These are phyloP conservation scores for Hypholoma sublateritium DNA, from an alignment of 768 basidiomycete species.

Conservation along the genomic window DNA sequence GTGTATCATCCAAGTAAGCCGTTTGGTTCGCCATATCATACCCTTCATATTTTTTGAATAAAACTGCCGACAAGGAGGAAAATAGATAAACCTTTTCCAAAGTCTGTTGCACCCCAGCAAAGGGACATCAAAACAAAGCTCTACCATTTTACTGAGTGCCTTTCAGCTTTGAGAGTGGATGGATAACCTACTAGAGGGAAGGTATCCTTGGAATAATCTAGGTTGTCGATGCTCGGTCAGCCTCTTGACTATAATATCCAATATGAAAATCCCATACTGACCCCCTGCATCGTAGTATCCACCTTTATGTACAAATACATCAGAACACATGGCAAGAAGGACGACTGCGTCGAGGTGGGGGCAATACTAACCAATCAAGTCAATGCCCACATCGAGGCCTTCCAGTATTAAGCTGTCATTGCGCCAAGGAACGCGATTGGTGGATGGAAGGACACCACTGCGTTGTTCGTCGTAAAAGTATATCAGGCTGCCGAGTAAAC, in stretches of 20 bases:
- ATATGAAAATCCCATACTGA: constrained; percentile 27
- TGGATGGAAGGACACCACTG: constrained; percentile 66
- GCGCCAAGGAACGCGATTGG: constrained; percentile 82
- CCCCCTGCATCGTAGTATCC: constrained; percentile 95
- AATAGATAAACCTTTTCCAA: constrained; percentile 60
- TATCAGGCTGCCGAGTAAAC: constrained; percentile 73
- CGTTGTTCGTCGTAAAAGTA: constrained; percentile 94
- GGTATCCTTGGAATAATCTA: constrained; percentile 87
- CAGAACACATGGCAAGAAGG: not conserved
- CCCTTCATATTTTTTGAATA: constrained; percentile 36
- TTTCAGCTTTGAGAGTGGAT: not conserved
- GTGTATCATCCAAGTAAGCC: constrained; percentile 85
- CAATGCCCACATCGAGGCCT: constrained; percentile 69
- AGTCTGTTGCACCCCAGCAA: constrained; percentile 89
- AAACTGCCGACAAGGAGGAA: not conserved
- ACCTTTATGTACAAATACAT: constrained; percentile 26
- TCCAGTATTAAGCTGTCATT: constrained; percentile 80
- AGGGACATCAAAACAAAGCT: constrained; percentile 83
- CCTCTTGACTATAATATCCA: not conserved
- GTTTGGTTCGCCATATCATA: constrained; percentile 88
- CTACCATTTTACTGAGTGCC: constrained; percentile 31
- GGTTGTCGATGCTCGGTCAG: constrained; percentile 8
- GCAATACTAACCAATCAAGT: constrained; percentile 57
- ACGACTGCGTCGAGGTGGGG: not conserved
- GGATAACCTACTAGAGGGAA: constrained; percentile 67